Evolutionary conservation across 768 basidiomycete species (phyloP).

Genomic region (Mycena galericulata): DNA sequence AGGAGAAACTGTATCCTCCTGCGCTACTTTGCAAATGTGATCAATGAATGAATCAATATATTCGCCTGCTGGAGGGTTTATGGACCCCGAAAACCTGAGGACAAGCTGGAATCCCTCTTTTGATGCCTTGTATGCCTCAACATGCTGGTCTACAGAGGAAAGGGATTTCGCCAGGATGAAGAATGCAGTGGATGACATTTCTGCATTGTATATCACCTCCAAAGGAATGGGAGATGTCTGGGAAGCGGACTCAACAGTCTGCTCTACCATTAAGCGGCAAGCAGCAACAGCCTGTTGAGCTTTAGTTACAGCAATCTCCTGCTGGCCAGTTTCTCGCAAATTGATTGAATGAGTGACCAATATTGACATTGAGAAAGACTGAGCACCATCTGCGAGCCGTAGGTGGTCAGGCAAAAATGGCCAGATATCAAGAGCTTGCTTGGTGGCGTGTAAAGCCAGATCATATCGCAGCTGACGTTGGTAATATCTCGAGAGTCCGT

Average conservation of each 20-base stretch:
- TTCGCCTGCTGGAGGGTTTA: neutral
- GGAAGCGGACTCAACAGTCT: neutral
- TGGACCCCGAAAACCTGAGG: neutral
- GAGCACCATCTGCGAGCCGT: neutral
- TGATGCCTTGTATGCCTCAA: neutral
- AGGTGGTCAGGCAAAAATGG: neutral
- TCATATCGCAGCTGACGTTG: neutral
- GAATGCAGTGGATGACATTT: neutral
- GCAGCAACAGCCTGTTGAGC: slow-evolving; percentile 3
- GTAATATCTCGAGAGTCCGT: neutral
- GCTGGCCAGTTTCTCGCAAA: neutral
- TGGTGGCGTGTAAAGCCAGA: neutral
- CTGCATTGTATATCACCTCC: neutral
- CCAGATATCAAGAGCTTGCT: neutral
- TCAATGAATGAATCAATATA: slow-evolving; percentile 5
- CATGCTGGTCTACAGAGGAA: neutral
- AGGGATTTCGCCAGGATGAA: slow-evolving; percentile 2
- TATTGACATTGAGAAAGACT: too few relatives aligned
- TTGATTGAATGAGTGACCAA: neutral
- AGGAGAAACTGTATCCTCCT: neutral
- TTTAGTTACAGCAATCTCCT: neutral
- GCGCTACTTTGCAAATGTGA: slow-evolving; percentile 5
- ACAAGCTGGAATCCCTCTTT: neutral
- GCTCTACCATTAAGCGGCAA: neutral
- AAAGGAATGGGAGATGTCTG: neutral